These are phyloP conservation scores for Ilyonectria destructans DNA, from an alignment of 2,329 filamentous ascomycete genomes.

Conservation along the genomic window DNA sequence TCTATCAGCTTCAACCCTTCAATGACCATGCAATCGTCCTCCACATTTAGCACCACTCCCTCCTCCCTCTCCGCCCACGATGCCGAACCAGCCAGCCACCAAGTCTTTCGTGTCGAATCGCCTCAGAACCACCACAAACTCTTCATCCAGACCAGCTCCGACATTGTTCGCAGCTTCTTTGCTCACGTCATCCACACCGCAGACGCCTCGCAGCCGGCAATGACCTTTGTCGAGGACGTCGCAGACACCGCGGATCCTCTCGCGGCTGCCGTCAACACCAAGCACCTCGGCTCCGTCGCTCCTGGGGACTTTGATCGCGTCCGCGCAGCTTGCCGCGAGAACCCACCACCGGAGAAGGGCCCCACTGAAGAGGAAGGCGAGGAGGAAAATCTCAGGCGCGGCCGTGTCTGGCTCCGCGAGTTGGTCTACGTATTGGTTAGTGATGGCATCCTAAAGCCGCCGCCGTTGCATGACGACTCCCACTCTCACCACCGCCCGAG, in stretches of 20 bases:
- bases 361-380: conserved; percentile 2
- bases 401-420: conserved; percentile 33
- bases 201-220: conserved; percentile 1
- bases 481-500: conserved; percentile 36
- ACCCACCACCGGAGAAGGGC: conserved; percentile 20
- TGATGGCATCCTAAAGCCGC: conserved; percentile 37
- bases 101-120: conserved; percentile 42
- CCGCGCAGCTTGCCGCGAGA: conserved; percentile 29
- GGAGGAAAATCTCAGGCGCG: conserved; percentile 15
- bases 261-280: conserved; percentile 31
- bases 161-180: conserved; percentile 32
- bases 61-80: not conserved
- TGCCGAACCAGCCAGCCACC: conserved; percentile 25
- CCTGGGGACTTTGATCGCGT: conserved; percentile 38
- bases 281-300: conserved; percentile 43
- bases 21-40: not conserved
- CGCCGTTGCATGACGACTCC: conserved; percentile 6
- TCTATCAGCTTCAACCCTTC: no score
- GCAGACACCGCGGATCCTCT: conserved; percentile 24
- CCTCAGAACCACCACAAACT: conserved; percentile 39
- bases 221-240: conserved; percentile 30
- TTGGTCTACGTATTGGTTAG: conserved; percentile 30
- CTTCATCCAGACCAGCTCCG: conserved; percentile 34
- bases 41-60: conserved; percentile 12
- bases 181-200: conserved; percentile 22